Base-by-base conservation (phyloP, 352 stramenopile species). In the Phytophthora fragariaefolia region DNA sequence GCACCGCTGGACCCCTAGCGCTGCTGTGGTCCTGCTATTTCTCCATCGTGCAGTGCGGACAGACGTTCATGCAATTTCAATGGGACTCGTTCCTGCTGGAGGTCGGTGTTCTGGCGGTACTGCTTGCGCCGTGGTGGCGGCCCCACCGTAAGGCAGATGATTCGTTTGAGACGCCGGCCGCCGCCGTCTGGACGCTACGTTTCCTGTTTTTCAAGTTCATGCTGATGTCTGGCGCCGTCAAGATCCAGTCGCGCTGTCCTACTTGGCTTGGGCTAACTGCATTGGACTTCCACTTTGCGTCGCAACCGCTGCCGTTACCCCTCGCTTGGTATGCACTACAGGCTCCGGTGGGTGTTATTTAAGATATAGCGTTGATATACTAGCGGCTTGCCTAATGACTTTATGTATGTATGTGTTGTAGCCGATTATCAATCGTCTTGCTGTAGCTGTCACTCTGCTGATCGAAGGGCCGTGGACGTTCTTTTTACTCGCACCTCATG, bases 191-290 rank as follows among this genome's bases (percentile, higher is more conserved):
- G 84, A 81, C 82, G 2, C 57, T 98, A 30, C 80, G 90, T 30
- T 96, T 97, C 61, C 66, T 97, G 18, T 86, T 98, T 27, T 97
- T 97, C 81, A 98, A 98, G 75, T 90, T 98, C 53, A 98, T 97
- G 89, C 74, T 98, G 69, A 97, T 98, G 93, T 89, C 78, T 6
- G 90, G 91, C 3, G 78, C 86, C 7, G 92, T 98, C 40, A 98
- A 98, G 74, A 89, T 98, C 48, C 87, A 97, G 75, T 90, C 93
- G 0, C 53, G 74, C 23, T 98, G 92, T 57, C 90, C 91, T 3
- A 98, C 92, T 20, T 98, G 93, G 95, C 63, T 94, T 3, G 80
- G 80, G 38, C 80, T 98, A 18, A 96, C 92, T 13, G 93, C 95
- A 9, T 72, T 97, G 10, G 86, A 98, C 60, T 98, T 93, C 68